Conservation (phyloP, 2,329 filamentous ascomycete species). For the Aspergillus sp. region DNA sequence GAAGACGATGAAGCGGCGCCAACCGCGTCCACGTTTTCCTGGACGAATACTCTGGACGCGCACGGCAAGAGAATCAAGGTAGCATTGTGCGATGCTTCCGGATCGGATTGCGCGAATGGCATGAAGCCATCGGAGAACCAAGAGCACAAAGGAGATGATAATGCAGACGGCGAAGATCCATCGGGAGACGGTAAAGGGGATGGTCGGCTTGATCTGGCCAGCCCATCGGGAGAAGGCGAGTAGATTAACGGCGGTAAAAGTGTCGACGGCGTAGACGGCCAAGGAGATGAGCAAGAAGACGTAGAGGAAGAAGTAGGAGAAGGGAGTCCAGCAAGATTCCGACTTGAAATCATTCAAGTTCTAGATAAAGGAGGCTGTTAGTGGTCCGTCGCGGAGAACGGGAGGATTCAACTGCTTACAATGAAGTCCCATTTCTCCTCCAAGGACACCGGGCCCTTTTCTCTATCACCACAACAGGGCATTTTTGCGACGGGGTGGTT, state of each 20-base stretch:
- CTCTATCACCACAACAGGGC: conserved; percentile 61
- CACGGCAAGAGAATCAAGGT: conserved; percentile 82
- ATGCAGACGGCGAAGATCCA: conserved; percentile 96
- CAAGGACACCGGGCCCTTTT: conserved; percentile 65
- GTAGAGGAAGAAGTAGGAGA: conserved; percentile 85
- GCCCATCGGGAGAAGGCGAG: conserved; percentile 88
- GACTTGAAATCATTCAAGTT: conserved; percentile 75
- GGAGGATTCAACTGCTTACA: conserved; percentile 47
- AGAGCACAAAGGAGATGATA: conserved; percentile 80
- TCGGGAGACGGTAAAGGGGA: conserved; percentile 75
- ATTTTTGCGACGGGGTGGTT: conserved; percentile 49
- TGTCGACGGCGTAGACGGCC: conserved; percentile 84
- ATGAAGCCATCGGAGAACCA: conserved; percentile 74
- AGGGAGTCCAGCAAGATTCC: conserved; percentile 68
- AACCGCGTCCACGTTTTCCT: conserved; percentile 69
- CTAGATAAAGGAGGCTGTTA: conserved; percentile 29
- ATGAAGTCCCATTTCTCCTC: conserved; percentile 97
- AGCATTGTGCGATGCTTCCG: conserved; percentile 85
- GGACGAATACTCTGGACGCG: conserved; percentile 79
- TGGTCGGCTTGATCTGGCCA: conserved; percentile 72
- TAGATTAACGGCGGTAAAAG: conserved; percentile 88
- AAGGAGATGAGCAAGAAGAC: conserved; percentile 74
- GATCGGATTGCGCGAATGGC: conserved; percentile 78
- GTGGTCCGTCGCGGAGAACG: neutral
- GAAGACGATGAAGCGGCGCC: conserved; percentile 88